Conservation (phyloP, 352 stramenopile genomes). For the Globisporangium nodosum region DNA sequence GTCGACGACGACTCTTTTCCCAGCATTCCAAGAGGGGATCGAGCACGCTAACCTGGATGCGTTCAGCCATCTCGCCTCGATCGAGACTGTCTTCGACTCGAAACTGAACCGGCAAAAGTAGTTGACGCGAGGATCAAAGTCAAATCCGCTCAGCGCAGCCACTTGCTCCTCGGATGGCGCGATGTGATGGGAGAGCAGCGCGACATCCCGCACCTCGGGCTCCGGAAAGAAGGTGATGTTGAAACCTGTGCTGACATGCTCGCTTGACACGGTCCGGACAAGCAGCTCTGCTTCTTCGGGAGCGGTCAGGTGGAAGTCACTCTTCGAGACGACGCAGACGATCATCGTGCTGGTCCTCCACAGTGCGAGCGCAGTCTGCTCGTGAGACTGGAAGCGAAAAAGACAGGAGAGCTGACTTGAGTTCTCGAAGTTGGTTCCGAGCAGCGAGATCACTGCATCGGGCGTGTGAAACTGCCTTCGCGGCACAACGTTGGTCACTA, state of each 20-base stretch:
- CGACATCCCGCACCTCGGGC: constrained; percentile 21
- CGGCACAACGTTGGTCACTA: constrained; percentile 23
- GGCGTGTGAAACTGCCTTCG: constrained; percentile 9
- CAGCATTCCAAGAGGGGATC: constrained; percentile 15
- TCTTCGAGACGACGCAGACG: constrained; percentile 11
- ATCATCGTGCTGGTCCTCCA: constrained; percentile 21
- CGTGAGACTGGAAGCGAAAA: constrained; percentile 14
- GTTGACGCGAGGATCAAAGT: constrained; percentile 31
- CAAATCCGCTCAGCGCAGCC: constrained; percentile 23
- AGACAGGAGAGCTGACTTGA: constrained; percentile 19
- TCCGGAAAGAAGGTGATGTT: constrained; percentile 29
- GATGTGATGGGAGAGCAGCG: not conserved
- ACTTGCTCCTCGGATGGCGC: not conserved
- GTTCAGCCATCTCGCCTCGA: constrained; percentile 29
- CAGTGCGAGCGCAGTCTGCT: constrained; percentile 10
- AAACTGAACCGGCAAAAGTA: constrained; percentile 39
- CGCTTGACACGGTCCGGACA: constrained; percentile 14
- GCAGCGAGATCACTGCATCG: constrained; percentile 17
- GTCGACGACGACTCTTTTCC: constrained; percentile 16
- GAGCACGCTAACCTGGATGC: constrained; percentile 27
- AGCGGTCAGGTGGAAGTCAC: not conserved
- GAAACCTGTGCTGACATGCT: constrained; percentile 21
- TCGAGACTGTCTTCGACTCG: constrained; percentile 9
- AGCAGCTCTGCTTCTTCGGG: constrained; percentile 16
- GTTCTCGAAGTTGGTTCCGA: constrained; percentile 19